Percentiles rank a stretch among this genome's conserved stretches.
Conservation (phyloP, 2,329 filamentous ascomycete species). For the Neofusicoccum kwambonambiense region DNA sequence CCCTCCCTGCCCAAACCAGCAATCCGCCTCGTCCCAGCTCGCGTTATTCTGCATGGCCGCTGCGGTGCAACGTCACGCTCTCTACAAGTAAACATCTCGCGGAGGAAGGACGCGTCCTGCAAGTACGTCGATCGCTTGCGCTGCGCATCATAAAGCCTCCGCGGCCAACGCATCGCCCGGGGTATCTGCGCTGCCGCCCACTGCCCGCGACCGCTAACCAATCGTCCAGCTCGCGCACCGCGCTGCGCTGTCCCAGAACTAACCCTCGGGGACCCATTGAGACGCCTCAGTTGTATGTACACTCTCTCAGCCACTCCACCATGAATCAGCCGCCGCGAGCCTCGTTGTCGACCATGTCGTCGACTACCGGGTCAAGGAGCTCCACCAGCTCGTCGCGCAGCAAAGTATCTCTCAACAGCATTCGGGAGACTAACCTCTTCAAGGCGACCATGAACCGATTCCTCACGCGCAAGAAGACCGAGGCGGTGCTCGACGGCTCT, state of each 20-base stretch:
- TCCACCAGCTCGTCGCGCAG: slow-evolving; percentile 13
- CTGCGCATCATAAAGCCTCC: slow-evolving; percentile 2
- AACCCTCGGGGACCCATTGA: slow-evolving; percentile 6
- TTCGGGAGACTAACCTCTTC: slow-evolving; percentile 17
- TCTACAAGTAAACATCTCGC: slow-evolving; percentile 15
- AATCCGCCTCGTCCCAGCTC: neutral
- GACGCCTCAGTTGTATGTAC: slow-evolving; percentile 10
- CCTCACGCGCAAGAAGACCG: slow-evolving; percentile 68
- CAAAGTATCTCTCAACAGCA: neutral
- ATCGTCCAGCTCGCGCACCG: neutral
- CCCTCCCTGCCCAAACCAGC: neutral
- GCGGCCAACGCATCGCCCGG: neutral
- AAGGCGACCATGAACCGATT: slow-evolving; percentile 69
- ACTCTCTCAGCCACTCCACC: neutral
- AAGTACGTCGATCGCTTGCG: slow-evolving; percentile 1
- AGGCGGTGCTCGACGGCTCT: slow-evolving; percentile 50
- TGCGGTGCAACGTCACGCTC: slow-evolving; percentile 19
- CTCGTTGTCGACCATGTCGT: neutral
- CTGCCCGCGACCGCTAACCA: neutral
- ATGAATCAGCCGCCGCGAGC: neutral
- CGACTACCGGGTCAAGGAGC: neutral
- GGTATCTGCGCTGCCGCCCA: neutral
- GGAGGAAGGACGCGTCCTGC: slow-evolving; percentile 9
- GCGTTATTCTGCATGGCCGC: slow-evolving; percentile 18
- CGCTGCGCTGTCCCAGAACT: slow-evolving; percentile 1